These are phyloP conservation scores for Lachancea nothofagi DNA, from an alignment of 805 yeast species.

Conservation along the genomic window DNA sequence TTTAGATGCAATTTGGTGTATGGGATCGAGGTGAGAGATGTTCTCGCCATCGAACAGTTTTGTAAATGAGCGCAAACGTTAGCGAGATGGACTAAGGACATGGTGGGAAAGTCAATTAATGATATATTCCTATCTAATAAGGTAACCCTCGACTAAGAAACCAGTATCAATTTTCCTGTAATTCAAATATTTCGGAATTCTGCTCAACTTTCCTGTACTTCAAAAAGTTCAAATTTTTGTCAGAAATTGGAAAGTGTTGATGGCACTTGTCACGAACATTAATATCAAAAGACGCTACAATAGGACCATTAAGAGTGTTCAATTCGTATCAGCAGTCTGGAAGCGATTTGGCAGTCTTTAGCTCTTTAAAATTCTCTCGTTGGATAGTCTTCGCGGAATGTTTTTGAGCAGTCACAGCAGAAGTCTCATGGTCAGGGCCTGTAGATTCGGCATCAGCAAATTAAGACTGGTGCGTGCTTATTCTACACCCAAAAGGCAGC, in stretches of 20 bases:
- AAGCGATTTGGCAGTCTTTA: too few species aligned
- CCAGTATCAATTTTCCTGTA: too few species aligned
- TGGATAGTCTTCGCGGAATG: too few species aligned
- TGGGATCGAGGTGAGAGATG: conserved; percentile 74
- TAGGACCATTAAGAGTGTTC: too few species aligned
- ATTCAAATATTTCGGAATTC: too few species aligned
- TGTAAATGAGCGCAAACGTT: conserved; percentile 84
- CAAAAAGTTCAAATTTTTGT: conserved; percentile 8
- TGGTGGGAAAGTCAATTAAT: conserved; percentile 26
- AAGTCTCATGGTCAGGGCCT: not conserved
- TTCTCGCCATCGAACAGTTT: conserved; percentile 73
- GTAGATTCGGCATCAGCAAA: too few species aligned
- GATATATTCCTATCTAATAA: not conserved
- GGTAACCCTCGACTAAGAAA: too few species aligned
- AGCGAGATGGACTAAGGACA: conserved; percentile 85
- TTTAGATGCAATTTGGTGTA: conserved; percentile 77
- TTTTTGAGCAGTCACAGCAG: not conserved
- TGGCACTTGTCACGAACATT: conserved; percentile 4
- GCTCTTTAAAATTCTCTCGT: too few species aligned
- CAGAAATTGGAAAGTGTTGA: conserved; percentile 7
- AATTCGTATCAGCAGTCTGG: too few species aligned
- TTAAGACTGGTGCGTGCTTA: not conserved
- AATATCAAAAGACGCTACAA: not conserved
- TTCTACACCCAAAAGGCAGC: conserved; percentile 5
- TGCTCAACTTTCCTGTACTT: too few species aligned